Percentiles rank a stretch among this genome's conserved stretches.
phyloP scores from a whole-genome alignment of 1,284 basidiomycete species.

The Ganoderma lucidum region DNA sequence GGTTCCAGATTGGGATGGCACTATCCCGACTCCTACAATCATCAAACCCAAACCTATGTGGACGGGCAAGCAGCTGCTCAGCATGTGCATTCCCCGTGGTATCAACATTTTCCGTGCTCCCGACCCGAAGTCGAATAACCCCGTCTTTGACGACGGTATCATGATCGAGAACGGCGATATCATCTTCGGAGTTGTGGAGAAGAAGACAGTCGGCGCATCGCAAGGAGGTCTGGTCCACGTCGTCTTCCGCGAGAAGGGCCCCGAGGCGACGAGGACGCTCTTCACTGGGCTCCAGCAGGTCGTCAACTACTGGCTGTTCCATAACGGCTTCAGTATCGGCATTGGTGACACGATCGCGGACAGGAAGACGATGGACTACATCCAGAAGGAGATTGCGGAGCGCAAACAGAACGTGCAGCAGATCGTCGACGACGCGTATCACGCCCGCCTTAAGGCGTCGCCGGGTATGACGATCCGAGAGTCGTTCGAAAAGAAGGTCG shows the following conservation, averaged over 20 bases:
- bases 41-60: constrained; percentile 97
- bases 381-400: constrained; percentile 85
- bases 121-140: constrained; percentile 83
- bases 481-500: constrained; percentile 95
- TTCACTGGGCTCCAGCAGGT: constrained; percentile 96
- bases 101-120: constrained; percentile 92
- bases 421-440: constrained; percentile 82
- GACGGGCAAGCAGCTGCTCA: constrained; percentile 98
- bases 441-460: constrained; percentile 85
- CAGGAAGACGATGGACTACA: constrained; percentile 85
- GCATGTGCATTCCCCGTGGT: constrained; percentile 93
- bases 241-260: constrained; percentile 98
- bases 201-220: constrained; percentile 96
- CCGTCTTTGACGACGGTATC: constrained; percentile 93
- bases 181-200: constrained; percentile 95
- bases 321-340: constrained; percentile 99
- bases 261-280: constrained; percentile 90
- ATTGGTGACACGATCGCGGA: constrained; percentile 99
- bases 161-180: constrained; percentile 98
- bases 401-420: constrained; percentile 81
- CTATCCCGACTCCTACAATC: constrained; percentile 92
- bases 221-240: constrained; percentile 97
- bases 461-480: constrained; percentile 99
- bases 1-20: constrained; percentile 98
- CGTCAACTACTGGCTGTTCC: constrained; percentile 98